Percentiles rank a stretch among this genome's conserved stretches.
Conservation (phyloP, 805 yeast species). For the Ogataea haglerorum region DNA sequence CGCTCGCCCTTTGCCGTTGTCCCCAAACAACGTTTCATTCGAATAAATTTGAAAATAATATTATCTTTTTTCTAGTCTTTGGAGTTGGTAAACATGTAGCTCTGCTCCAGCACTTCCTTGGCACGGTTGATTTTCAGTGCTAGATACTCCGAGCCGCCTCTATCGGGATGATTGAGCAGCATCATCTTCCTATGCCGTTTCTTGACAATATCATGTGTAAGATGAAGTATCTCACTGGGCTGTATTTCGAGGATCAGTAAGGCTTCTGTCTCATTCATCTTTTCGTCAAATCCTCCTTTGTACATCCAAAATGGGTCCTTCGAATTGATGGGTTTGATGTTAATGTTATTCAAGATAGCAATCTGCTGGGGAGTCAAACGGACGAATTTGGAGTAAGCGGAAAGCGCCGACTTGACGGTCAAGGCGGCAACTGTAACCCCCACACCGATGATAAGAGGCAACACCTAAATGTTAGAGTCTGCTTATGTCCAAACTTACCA, state of each 20-base stretch:
- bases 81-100: constrained; percentile 38
- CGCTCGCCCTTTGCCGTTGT: constrained; percentile 38
- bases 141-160: constrained; percentile 78
- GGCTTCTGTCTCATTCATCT: constrained; percentile 72
- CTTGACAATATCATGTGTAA: constrained; percentile 51
- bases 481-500: constrained; percentile 2
- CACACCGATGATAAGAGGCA: constrained; percentile 52
- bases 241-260: constrained; percentile 58
- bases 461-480: constrained; percentile 31
- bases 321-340: constrained; percentile 9
- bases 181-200: constrained; percentile 71
- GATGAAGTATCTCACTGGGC: constrained; percentile 49
- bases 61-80: constrained; percentile 7
- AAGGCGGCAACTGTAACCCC: constrained; percentile 52
- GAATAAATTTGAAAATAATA: constrained; percentile 5
- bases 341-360: constrained; percentile 39
- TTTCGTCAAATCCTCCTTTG: constrained; percentile 60
- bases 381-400: constrained; percentile 31
- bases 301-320: constrained; percentile 34
- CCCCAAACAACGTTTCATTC: constrained; percentile 39
- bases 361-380: constrained; percentile 36
- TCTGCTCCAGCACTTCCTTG: constrained; percentile 71
- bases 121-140: constrained; percentile 88
- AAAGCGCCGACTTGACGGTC: constrained; percentile 39
- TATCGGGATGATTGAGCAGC: constrained; percentile 85